A percentile compares a stretch with the other conserved stretches of the same genome.
These are phyloP conservation scores for Quercus ilex DNA, from an alignment of 306 rosid species.

Conservation along the genomic window DNA sequence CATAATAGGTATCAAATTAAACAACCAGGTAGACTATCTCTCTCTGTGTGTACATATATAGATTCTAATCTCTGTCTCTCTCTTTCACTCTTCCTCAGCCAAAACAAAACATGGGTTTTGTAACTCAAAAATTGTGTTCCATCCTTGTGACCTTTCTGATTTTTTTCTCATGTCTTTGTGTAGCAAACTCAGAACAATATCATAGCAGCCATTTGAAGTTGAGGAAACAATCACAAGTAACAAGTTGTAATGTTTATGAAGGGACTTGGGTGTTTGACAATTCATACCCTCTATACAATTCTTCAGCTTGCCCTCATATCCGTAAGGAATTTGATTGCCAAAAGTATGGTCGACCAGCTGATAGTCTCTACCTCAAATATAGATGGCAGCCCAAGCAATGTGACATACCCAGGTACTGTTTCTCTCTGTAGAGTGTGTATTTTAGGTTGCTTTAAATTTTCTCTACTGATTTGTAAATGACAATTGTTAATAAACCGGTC, in stretches of 20 bases:
- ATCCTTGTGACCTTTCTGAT: neutral
- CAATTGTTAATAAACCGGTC: no score
- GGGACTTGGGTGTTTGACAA: constrained; percentile 59
- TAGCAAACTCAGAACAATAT: neutral
- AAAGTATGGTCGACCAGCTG: constrained; percentile 46
- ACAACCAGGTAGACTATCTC: neutral
- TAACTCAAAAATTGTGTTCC: neutral
- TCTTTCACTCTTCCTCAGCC: neutral
- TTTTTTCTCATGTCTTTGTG: neutral
- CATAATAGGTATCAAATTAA: neutral
- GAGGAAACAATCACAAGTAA: neutral
- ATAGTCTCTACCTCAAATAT: constrained; percentile 44
- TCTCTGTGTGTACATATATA: neutral
- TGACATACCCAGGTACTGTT: constrained; percentile 49
- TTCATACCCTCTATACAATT: constrained; percentile 56
- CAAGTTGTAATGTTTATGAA: constrained; percentile 39
- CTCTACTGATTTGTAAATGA: no score
- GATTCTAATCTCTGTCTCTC: neutral
- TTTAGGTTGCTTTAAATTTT: no score
- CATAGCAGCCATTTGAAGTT: neutral
- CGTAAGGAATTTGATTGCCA: constrained; percentile 50
- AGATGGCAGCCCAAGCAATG: constrained; percentile 65
- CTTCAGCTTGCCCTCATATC: constrained; percentile 45
- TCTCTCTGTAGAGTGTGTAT: neutral
- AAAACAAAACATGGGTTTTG: neutral